Conservation (phyloP, 2,329 filamentous ascomycete genomes). For the Immersiporthe knoxdaviesiana region DNA sequence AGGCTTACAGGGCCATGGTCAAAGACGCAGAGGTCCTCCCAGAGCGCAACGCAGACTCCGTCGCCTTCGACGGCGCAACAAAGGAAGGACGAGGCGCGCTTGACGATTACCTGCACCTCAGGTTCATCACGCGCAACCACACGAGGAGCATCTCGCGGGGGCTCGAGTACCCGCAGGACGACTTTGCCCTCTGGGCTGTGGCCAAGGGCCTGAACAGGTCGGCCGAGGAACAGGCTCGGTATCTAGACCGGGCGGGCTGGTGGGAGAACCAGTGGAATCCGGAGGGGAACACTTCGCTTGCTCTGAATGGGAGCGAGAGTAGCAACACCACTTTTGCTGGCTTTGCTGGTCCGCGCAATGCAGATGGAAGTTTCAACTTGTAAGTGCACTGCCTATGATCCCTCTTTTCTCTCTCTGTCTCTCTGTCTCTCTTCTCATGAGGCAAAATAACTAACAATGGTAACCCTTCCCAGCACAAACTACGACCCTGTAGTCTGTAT, state of each 20-base stretch:
- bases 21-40: slow-evolving; percentile 56
- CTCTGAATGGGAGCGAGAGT: background rate
- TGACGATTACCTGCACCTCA: slow-evolving; percentile 54
- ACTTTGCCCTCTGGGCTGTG: slow-evolving; percentile 57
- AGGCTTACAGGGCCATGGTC: slow-evolving; percentile 50
- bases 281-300: slow-evolving; percentile 9
- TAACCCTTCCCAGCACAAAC: background rate
- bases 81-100: slow-evolving; percentile 58
- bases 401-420: no score
- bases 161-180: slow-evolving; percentile 56
- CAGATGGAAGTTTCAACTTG: slow-evolving; percentile 16
- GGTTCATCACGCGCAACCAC: slow-evolving; percentile 54
- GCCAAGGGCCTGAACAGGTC: slow-evolving; percentile 35
- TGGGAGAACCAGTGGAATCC: slow-evolving; percentile 25
- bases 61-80: slow-evolving; percentile 51
- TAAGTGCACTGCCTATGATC: background rate
- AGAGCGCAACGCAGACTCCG: slow-evolving; percentile 47
- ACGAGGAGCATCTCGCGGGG: slow-evolving; percentile 53
- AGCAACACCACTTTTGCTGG: slow-evolving; percentile 11
- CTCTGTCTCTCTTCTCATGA: no score
- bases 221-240: slow-evolving; percentile 6
- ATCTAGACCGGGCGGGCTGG: slow-evolving; percentile 13
- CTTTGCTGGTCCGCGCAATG: slow-evolving; percentile 19
- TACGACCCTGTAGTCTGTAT: slow-evolving; percentile 17
- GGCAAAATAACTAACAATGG: background rate